Percentiles rank a stretch among this genome's conserved stretches.
Evolutionary conservation across 495 filamentous ascomycete genomes (phyloP).

Genomic region (Eremomyces bilateralis): DNA sequence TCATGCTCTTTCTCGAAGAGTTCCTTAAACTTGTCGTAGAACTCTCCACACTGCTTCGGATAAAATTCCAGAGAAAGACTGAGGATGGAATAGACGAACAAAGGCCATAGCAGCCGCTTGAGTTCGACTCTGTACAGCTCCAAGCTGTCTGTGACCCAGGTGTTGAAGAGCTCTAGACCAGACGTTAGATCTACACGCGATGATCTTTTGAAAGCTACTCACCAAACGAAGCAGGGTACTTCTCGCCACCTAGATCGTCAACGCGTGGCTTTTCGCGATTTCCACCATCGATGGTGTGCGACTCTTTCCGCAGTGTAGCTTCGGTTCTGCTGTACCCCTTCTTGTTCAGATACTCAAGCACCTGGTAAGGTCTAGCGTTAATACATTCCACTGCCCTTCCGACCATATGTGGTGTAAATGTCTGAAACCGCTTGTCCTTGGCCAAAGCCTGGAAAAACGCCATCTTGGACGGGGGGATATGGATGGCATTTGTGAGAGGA

Average conservation of each 20-base stretch:
- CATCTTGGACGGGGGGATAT: not conserved
- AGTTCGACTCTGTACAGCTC: constrained; percentile 97
- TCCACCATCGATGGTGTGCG: constrained; percentile 52
- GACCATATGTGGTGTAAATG: too few relatives aligned
- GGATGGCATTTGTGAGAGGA: too few relatives aligned
- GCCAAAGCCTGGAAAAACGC: not conserved
- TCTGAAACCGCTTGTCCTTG: too few relatives aligned
- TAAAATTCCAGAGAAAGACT: constrained; percentile 57
- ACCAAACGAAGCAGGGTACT: constrained; percentile 55
- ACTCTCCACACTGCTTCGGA: constrained; percentile 42
- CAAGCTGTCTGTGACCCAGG: constrained; percentile 73
- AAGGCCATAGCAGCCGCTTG: constrained; percentile 63
- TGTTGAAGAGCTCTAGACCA: constrained; percentile 36
- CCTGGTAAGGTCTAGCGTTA: constrained; percentile 25
- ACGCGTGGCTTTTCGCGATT: constrained; percentile 46
- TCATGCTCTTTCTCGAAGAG: constrained; percentile 49
- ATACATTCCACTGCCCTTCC: too few relatives aligned
- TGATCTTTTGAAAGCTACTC: constrained; percentile 8
- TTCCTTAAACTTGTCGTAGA: constrained; percentile 42
- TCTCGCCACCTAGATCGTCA: constrained; percentile 50
- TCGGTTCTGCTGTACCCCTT: constrained; percentile 90
- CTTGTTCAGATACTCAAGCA: constrained; percentile 89
- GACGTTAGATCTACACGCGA: constrained; percentile 4
- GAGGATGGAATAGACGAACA: constrained; percentile 84
- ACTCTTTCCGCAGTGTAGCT: constrained; percentile 79